Base-by-base conservation (phyloP, 2,329 filamentous ascomycete species). In the Colletotrichum cordylinicola region DNA sequence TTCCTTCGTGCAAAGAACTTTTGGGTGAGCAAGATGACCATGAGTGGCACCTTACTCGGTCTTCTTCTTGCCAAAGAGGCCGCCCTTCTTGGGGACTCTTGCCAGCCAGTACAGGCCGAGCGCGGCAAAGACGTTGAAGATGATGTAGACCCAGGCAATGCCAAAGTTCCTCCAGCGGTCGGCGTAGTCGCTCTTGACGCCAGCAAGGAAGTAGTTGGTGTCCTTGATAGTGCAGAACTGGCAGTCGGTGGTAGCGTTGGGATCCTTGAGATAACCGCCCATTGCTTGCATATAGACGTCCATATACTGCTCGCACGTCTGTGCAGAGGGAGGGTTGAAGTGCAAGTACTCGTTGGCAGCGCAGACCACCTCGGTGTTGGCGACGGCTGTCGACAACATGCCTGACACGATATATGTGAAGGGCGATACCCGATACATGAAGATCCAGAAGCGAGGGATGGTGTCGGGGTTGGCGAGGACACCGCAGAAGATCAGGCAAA, bases 391-490 rank as follows among this genome's bases (percentile, higher is more conserved):
- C 0, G 93, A 90, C 0, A 96, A 83, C 86, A 98, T 92, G 27
- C 93, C 94, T 12, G 90, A 90, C 31, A 96, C 91, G 18, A 97
- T 86, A 82, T 98, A 98, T 0, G 94, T 96, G 79, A 98, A 94
- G 0, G 96, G 95, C 0, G 93, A 95, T 65, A 96, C 86, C 62
- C 94, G 91, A 84, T 96, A 96, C 93, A 96, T 94, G 87, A 95
- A 95, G 79, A 93, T 92, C 94, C 94, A 96, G 88, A 96, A 96
- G 8, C 90, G 86, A 0, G 94, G 94, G 39, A 96, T 89, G 3
- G 85, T 83, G 4, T 85, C 83, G 0, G 93, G 93, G 8, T 87
- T 86, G 33, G 92, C 92, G 77, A 98, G 90, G 66, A 97, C 93
- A 88, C 93, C 89, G 80, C 93, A 94, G 89, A 96, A 96, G 80